Evolutionary conservation across 2,329 filamentous ascomycete species (phyloP).

Genomic region (Ceratocystiopsis brevicomis): DNA sequence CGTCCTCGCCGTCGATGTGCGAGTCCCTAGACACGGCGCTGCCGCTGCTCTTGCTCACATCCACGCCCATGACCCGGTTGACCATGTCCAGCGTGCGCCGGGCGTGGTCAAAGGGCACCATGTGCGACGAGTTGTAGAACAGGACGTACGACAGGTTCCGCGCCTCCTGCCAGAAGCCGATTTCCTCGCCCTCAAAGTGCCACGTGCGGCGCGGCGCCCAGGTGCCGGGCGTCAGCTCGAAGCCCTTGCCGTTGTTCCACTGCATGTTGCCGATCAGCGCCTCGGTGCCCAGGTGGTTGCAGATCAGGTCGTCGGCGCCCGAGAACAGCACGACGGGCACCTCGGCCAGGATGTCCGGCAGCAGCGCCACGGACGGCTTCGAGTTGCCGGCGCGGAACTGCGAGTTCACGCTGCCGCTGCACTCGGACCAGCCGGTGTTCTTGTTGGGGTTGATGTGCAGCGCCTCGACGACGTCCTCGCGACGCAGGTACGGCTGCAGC

Average conservation of each 20-base stretch:
- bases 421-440: conserved; percentile 79
- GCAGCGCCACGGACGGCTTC: conserved; percentile 49
- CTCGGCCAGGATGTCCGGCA: conserved; percentile 61
- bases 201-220: conserved; percentile 86
- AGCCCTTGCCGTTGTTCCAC: conserved; percentile 84
- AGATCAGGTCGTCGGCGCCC: conserved; percentile 84
- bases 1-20: conserved; percentile 70
- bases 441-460: conserved; percentile 71
- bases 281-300: conserved; percentile 92
- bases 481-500: conserved; percentile 70
- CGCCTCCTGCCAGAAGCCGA: conserved; percentile 85
- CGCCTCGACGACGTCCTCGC: conserved; percentile 57
- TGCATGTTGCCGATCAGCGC: conserved; percentile 73
- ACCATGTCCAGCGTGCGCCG: conserved; percentile 86
- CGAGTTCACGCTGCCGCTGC: conserved; percentile 56
- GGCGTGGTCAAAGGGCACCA: conserved; percentile 91
- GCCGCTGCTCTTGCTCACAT: conserved; percentile 67
- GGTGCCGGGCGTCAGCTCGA: conserved; percentile 69
- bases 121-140: conserved; percentile 91
- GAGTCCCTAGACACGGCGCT: conserved; percentile 44
- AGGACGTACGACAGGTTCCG: conserved; percentile 90
- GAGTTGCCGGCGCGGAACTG: conserved; percentile 56
- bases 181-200: conserved; percentile 76
- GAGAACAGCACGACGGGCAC: conserved; percentile 77
- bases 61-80: conserved; percentile 85